Evolutionary conservation across 1,139 yeast species (phyloP).

Genomic region (Saccharomyces hybrid): DNA sequence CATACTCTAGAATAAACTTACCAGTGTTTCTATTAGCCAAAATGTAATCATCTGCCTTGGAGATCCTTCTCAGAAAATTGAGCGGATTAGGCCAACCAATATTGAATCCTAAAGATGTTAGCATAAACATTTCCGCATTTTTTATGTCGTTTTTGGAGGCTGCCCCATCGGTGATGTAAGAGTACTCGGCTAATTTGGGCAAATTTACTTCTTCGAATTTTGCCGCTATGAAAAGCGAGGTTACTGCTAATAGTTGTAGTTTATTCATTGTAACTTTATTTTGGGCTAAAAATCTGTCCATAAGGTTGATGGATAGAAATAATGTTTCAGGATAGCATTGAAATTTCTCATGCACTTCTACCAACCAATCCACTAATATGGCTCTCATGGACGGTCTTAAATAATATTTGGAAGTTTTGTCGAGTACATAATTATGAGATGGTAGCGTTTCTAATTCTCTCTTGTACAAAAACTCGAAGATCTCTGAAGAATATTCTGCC

Average conservation of each 20-base stretch:
- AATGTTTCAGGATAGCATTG: conserved; percentile 83
- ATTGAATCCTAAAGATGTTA: conserved; percentile 69
- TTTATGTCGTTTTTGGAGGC: conserved; percentile 79
- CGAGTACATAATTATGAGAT: conserved; percentile 52
- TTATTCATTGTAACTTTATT: conserved; percentile 74
- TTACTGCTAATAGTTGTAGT: conserved; percentile 83
- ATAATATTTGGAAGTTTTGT: conserved; percentile 39
- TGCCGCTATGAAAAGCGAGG: conserved; percentile 85
- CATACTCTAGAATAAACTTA: conserved; percentile 77
- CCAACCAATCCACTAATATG: conserved; percentile 87
- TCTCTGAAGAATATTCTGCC: conserved; percentile 80
- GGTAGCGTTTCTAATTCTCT: conserved; percentile 70
- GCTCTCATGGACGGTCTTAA: conserved; percentile 81
- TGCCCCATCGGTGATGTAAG: conserved; percentile 80
- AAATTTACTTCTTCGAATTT: conserved; percentile 93
- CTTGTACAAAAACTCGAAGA: conserved; percentile 66
- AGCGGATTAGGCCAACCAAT: conserved; percentile 89
- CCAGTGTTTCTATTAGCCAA: conserved; percentile 84
- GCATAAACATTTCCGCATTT: conserved; percentile 76
- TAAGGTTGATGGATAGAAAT: conserved; percentile 74
- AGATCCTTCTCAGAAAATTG: conserved; percentile 84
- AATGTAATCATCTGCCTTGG: conserved; percentile 92
- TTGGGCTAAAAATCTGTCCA: conserved; percentile 82
- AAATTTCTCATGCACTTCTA: conserved; percentile 83
- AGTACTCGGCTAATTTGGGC: conserved; percentile 83